phyloP scores from a whole-genome alignment of 75 land plant genomes.

The Chamaecyparis obtusa region DNA sequence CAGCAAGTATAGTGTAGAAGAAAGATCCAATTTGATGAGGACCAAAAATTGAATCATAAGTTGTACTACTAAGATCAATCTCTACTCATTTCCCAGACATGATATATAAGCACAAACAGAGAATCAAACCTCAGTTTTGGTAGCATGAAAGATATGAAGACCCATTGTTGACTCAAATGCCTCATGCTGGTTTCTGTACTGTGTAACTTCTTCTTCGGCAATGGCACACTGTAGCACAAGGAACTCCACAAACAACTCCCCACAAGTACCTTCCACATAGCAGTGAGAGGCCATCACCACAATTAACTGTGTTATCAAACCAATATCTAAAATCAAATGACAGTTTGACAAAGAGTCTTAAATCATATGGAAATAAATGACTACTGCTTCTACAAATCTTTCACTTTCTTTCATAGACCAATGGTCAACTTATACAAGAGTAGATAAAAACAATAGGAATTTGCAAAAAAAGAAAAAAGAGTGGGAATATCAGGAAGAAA shows the following conservation, averaged over 20 bases:
- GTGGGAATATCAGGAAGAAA: not conserved
- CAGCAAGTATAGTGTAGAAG: not conserved
- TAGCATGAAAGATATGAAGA: slow-evolving; percentile 24
- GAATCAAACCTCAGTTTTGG: slow-evolving; percentile 57
- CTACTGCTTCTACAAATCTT: not conserved
- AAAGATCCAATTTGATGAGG: not conserved
- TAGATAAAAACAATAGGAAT: not conserved
- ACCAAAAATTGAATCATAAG: not conserved
- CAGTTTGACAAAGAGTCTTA: not conserved
- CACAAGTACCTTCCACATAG: slow-evolving; percentile 61
- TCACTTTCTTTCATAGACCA: not conserved
- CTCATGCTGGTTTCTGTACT: slow-evolving; percentile 36
- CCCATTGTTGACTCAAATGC: slow-evolving; percentile 20
- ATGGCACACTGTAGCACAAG: slow-evolving; percentile 82
- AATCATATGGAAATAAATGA: not conserved
- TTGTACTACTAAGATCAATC: not conserved
- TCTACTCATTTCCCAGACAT: not conserved
- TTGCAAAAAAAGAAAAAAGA: not conserved
- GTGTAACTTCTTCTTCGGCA: slow-evolving; percentile 49
- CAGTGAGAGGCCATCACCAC: slow-evolving; percentile 92
- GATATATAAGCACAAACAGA: not conserved
- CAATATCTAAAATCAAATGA: not conserved
- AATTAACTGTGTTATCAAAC: slow-evolving; percentile 51
- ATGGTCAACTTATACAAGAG: not conserved
- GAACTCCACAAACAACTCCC: slow-evolving; percentile 80